These are phyloP conservation scores for Hibiscus tridactylites DNA, from an alignment of 345 rosid genomes.

Conservation along the genomic window DNA sequence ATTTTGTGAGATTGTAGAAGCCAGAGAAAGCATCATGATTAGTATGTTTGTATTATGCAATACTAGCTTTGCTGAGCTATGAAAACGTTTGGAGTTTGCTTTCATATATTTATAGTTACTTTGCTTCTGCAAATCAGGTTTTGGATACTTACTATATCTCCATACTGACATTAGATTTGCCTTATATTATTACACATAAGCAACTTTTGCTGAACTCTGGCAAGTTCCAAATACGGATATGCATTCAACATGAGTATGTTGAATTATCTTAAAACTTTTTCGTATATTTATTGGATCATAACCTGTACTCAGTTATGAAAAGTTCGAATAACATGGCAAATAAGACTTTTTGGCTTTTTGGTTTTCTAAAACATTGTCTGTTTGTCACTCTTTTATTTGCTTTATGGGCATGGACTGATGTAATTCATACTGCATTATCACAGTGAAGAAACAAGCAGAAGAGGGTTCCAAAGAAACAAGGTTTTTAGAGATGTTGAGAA, in stretches of 20 bases:
- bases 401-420: neutral
- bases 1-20: neutral
- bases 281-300: neutral
- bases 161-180: neutral
- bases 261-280: neutral
- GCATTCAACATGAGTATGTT: neutral
- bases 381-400: neutral
- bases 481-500: slow-evolving; percentile 57
- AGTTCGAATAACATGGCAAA: neutral
- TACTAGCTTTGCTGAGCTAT: neutral
- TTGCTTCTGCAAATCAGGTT: neutral
- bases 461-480: slow-evolving; percentile 38
- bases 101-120: neutral
- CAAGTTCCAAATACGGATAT: neutral
- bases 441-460: slow-evolving; percentile 53
- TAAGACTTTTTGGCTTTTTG: neutral
- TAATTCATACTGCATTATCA: neutral
- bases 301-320: neutral
- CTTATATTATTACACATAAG: neutral
- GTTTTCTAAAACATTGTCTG: neutral
- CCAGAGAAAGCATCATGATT: neutral
- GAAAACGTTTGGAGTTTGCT: neutral
- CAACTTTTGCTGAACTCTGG: neutral
- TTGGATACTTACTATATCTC: neutral
- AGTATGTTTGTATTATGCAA: neutral